Percentiles rank a stretch among this genome's conserved stretches.
phyloP scores from a whole-genome alignment of 2,329 filamentous ascomycete species.

The Penicillium sp. region DNA sequence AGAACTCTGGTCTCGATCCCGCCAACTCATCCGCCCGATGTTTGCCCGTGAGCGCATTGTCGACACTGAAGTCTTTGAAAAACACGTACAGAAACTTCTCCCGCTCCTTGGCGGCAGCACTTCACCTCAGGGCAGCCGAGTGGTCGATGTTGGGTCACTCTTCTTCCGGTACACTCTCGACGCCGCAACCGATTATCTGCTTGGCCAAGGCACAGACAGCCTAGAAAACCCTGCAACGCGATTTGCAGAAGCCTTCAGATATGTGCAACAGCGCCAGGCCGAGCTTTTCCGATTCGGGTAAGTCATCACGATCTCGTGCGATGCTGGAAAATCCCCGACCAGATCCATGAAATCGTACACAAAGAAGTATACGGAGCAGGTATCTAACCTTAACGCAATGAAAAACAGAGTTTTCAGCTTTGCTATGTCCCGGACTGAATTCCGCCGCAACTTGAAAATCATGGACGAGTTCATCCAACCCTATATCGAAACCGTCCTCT shows the following conservation, averaged over 20 bases:
- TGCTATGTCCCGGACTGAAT: constrained; percentile 67
- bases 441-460: constrained; percentile 65
- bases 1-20: constrained; percentile 75
- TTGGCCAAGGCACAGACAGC: constrained; percentile 73
- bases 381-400: background rate
- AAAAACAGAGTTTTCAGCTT: constrained; percentile 59
- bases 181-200: constrained; percentile 81
- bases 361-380: background rate
- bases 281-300: constrained; percentile 67
- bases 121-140: constrained; percentile 33
- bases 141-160: constrained; percentile 74
- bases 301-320: constrained; percentile 19
- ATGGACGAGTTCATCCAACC: constrained; percentile 77
- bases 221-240: constrained; percentile 64
- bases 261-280: constrained; percentile 76
- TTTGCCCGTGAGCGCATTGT: constrained; percentile 85
- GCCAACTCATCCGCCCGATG: constrained; percentile 85
- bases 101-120: constrained; percentile 62
- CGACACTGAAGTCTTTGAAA: constrained; percentile 81
- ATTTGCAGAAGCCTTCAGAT: constrained; percentile 81
- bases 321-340: constrained; percentile 2
- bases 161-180: constrained; percentile 86
- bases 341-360: background rate
- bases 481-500: constrained; percentile 76
- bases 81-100: constrained; percentile 74